Conservation (phyloP, 148 eudicot genomes). For the Vaccinium corymbosum region DNA sequence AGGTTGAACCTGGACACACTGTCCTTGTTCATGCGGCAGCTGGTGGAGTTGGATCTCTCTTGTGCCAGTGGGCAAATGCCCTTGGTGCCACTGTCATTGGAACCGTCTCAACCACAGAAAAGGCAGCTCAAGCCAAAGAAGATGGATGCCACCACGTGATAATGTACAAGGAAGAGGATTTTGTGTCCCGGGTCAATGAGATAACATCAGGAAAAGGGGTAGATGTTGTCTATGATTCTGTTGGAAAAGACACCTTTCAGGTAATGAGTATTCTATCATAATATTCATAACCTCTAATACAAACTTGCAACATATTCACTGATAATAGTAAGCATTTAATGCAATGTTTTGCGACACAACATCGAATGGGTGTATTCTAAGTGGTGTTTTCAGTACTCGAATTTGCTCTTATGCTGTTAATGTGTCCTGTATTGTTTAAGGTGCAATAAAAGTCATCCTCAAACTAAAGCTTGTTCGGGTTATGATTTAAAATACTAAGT, state of each 20-base stretch:
- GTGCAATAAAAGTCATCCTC: neutral
- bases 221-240: slow-evolving; percentile 84
- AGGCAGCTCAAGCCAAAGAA: slow-evolving; percentile 75
- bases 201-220: slow-evolving; percentile 82
- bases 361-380: neutral
- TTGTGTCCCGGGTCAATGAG: slow-evolving; percentile 65
- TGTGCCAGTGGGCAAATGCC: slow-evolving; percentile 88
- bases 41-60: slow-evolving; percentile 77
- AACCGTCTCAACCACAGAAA: slow-evolving; percentile 76
- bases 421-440: neutral
- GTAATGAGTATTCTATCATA: slow-evolving; percentile 26
- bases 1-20: slow-evolving; percentile 84
- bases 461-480: neutral
- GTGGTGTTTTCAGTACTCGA: neutral
- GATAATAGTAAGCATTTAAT: neutral
- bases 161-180: slow-evolving; percentile 67
- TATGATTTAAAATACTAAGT: neutral
- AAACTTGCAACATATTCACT: neutral
- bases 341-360: neutral
- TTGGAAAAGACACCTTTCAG: slow-evolving; percentile 86
- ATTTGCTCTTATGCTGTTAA: neutral
- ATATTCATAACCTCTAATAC: neutral
- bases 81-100: slow-evolving; percentile 86
- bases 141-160: slow-evolving; percentile 88
- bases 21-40: slow-evolving; percentile 83